Conservation (phyloP, 2,329 filamentous ascomycete species). For the Zasmidium cellare region DNA sequence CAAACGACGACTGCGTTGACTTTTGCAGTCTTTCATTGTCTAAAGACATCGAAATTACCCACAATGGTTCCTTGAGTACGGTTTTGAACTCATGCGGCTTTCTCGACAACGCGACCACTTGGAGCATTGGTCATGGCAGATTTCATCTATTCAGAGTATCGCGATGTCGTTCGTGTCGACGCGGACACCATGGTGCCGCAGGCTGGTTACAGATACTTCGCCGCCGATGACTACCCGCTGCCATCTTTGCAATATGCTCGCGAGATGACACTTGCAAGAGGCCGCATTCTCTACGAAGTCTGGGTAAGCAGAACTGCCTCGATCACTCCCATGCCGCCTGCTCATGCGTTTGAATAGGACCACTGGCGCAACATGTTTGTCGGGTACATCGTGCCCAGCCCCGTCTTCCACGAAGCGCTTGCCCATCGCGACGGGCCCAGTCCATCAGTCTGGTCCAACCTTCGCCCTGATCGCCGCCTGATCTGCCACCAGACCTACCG, state of each 20-base stretch:
- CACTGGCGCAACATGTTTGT: slow-evolving; percentile 2
- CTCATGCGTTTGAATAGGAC: slow-evolving; percentile 1
- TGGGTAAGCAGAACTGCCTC: neutral
- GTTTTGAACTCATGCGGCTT: too few species aligned
- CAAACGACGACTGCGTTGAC: neutral
- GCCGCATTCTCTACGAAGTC: slow-evolving; percentile 19
- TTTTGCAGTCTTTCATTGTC: neutral
- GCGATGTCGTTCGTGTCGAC: slow-evolving; percentile 2
- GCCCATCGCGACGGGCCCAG: slow-evolving; percentile 1
- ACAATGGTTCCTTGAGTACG: too few species aligned
- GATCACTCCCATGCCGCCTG: neutral
- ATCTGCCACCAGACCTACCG: slow-evolving; percentile 2
- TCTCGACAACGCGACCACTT: too few species aligned
- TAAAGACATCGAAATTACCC: too few species aligned
- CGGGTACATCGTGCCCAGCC: slow-evolving; percentile 13
- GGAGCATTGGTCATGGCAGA: neutral
- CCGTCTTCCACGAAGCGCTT: slow-evolving; percentile 9
- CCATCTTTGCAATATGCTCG: slow-evolving; percentile 13
- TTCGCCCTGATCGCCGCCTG: slow-evolving; percentile 1
- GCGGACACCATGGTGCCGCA: neutral
- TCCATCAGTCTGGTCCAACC: neutral
- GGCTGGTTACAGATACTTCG: neutral
- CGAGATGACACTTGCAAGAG: slow-evolving; percentile 16
- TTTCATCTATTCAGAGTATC: neutral
- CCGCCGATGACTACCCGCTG: neutral